Conservation (phyloP, 2,329 filamentous ascomycete species). For the Gyromitra esculenta region DNA sequence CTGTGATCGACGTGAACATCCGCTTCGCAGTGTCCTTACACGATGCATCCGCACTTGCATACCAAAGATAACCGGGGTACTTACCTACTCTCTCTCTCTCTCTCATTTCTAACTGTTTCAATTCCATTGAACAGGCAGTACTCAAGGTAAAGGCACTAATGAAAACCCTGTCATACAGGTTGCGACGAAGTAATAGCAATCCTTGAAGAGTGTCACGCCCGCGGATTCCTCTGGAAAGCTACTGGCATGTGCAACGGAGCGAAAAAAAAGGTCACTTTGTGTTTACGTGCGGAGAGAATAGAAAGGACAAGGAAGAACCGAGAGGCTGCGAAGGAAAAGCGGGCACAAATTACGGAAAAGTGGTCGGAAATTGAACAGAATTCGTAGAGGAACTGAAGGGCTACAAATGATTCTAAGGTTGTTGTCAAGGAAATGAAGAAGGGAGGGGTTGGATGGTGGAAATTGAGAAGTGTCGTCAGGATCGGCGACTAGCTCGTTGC, state of each 20-base stretch:
- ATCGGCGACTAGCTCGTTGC: background rate
- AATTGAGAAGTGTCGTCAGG: background rate
- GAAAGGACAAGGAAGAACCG: conserved; percentile 82
- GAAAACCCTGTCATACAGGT: conserved; percentile 66
- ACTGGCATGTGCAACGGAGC: conserved; percentile 88
- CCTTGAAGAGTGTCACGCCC: conserved; percentile 93
- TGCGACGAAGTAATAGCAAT: conserved; percentile 94
- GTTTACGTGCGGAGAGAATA: conserved; percentile 80
- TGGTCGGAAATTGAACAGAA: conserved; percentile 83
- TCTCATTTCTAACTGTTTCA: background rate
- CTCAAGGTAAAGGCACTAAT: conserved; percentile 25
- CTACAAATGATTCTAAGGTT: background rate
- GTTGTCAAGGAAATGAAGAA: background rate
- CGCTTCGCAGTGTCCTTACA: conserved; percentile 58
- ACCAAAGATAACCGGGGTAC: conserved; percentile 89
- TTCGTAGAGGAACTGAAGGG: conserved; percentile 63
- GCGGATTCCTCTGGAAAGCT: conserved; percentile 90
- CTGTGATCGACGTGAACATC: conserved; percentile 40
- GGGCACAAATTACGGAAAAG: conserved; percentile 76
- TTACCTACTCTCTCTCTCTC: conserved; percentile 34
- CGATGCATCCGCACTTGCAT: conserved; percentile 97
- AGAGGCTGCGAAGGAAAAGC: conserved; percentile 73
- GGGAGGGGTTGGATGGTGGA: background rate
- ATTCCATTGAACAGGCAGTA: background rate
- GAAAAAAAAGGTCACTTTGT: conserved; percentile 85